Evolutionary conservation across 306 rosid species (phyloP), one percentile per base, ranked within the genome.

Genomic region (Hippophae tibetana): DNA sequence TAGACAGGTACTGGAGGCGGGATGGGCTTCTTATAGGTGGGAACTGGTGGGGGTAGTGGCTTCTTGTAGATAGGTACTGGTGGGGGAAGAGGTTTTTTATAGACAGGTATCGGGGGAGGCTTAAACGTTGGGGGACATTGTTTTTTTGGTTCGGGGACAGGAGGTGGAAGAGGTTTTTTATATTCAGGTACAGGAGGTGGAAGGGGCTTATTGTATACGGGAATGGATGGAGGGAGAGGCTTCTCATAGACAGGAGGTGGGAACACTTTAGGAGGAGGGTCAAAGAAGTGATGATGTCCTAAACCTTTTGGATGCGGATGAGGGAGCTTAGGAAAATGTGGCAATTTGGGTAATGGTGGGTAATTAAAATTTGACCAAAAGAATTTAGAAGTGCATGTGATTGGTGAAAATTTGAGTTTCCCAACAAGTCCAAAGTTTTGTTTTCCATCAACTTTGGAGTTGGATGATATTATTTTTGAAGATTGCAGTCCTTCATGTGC

Each of bases 351-450:
- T 10, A 74, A 53, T 7, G 64, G 60, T 2, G 87, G 95, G 63
- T 74, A 73, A 7, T 84, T 75, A 52, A 7, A 51, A 52, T 44
- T 46, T 63, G 74, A 87, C 98, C 87, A 85, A 1, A 85, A 82
- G 47, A 78, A 69, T 2, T 78, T 76, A 11, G 96, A 92, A 62
- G 76, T 57, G 62, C 98, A 92, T 6, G 83, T 92, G 10, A 26
- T 50, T 27, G 86, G 83, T 25, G 90, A 73, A 47, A 92, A 92
- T 54, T 83, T 85, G 70, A 92, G 78, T 27, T 72, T 82, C 25
- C 82, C 81, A 58, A 43, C 13, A 40, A 79, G 46, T 3, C 79
- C 79, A 43, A 87, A 78, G 3, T 69, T 85, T 47, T 79, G 85
- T 62, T 81, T 82, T 8, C 71, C 84, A 43, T 64, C 60, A 67